Base-by-base conservation (phyloP, 2,329 filamentous ascomycete species). In the Xylariaceae sp. region DNA sequence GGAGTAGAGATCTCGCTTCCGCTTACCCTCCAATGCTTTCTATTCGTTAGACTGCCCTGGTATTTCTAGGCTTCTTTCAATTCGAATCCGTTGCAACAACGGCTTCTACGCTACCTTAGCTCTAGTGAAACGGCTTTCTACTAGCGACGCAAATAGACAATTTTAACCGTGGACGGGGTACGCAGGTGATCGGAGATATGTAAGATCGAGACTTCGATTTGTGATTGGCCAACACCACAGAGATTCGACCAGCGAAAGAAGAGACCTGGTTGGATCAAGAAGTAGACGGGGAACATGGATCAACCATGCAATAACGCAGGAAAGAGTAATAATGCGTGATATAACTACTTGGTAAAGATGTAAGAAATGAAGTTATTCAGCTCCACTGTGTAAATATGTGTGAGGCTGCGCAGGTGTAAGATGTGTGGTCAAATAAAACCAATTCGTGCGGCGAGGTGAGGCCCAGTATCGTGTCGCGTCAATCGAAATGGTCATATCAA, bases 181-280 rank as follows among this genome's bases (percentile, higher is more conserved):
- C 43, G 53, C 49, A 43, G 16, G 29, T 11, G 23, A 15, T 49
- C 40, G 44, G 50, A 42, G 44, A 50, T 40, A 55, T 33, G 7
- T 48, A 42, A 52, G 53, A 55, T 55, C 53, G 45, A 40, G 40
- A 44, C n/a, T 41, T 41, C 11, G 33, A n/a, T 27, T 35, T 16
- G 23, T 50, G 53, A 53, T 56, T 56, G 53, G 53, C 35, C 53
- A 49, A 32, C 9, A 32, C 29, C n/a, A 15, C n/a, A 21, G 44
- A 53, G 35, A 49, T 57, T 52, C 49, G 39, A 53, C 20, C 33
- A 24, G 24, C 24, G 32, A 15, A 18, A 45, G 27, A 23, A 29
- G 10, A 13, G 13, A 13, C 8, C 21, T 42, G 27, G 43, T 53
- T 53, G 53, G 53, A 18, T 20, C 11, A n/a, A n/a, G 23, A 15